Conservation (phyloP, 108 stramenopile genomes). For the Pelagomonas calceolata region DNA sequence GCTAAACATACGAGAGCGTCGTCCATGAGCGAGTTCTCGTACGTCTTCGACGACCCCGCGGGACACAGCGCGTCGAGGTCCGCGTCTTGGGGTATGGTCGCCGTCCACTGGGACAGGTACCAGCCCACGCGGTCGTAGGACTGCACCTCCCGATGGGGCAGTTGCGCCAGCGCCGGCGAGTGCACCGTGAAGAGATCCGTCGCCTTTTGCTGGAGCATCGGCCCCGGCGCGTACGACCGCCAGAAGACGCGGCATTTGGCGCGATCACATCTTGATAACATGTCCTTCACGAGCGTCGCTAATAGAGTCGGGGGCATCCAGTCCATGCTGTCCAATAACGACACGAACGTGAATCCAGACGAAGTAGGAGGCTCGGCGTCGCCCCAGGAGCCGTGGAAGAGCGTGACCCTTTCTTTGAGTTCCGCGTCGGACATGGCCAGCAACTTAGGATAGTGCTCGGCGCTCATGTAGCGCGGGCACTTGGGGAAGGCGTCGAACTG, state of each 20-base stretch:
- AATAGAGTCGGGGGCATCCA: conserved; percentile 23
- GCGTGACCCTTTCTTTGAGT: conserved; percentile 1
- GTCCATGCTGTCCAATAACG: conserved; percentile 34
- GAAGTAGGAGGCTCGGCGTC: not conserved
- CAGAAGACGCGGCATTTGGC: conserved; percentile 21
- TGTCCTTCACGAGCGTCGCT: conserved; percentile 9
- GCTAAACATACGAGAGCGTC: not conserved
- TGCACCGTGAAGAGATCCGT: conserved; percentile 8
- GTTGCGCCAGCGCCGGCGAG: conserved; percentile 15
- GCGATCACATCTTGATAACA: conserved; percentile 9
- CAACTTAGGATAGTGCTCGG: conserved; percentile 4
- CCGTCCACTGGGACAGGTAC: conserved; percentile 33
- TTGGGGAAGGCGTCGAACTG: conserved; percentile 23
- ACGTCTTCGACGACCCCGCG: conserved; percentile 2
- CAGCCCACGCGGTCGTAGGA: conserved; percentile 29
- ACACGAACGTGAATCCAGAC: conserved; percentile 29
- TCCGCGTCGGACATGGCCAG: conserved; percentile 5
- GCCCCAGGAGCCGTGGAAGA: conserved; percentile 18
- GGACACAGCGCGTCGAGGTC: not conserved
- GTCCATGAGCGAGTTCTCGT: conserved; percentile 7
- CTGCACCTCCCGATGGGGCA: conserved; percentile 14
- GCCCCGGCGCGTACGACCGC: conserved; percentile 15
- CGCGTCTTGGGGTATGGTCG: conserved; percentile 9
- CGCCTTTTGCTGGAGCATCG: not conserved
- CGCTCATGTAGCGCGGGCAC: conserved; percentile 28